A percentile compares a stretch with the other conserved stretches of the same genome.
These are phyloP conservation scores for Wickerhamia fluorescens DNA, from an alignment of 805 yeast species.

Conservation along the genomic window DNA sequence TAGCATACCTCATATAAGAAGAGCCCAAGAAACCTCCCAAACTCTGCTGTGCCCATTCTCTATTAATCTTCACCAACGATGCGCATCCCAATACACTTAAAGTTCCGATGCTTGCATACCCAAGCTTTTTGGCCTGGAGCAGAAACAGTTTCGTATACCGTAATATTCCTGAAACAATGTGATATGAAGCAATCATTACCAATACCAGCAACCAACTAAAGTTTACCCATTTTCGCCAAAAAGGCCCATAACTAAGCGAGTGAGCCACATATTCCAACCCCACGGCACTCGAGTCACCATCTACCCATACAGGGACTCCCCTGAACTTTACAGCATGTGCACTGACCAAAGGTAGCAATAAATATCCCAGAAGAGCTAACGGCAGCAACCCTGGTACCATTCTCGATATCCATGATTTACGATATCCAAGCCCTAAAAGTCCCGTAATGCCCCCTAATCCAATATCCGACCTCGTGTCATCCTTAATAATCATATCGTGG, in stretches of 20 bases:
- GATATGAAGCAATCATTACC: constrained; percentile 37
- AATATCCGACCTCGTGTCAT: constrained; percentile 33
- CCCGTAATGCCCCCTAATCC: constrained; percentile 60
- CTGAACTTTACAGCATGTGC: constrained; percentile 46
- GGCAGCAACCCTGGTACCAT: constrained; percentile 44
- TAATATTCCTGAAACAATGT: constrained; percentile 46
- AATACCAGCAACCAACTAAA: constrained; percentile 26
- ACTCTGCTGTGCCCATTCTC: neutral
- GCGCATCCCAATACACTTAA: constrained; percentile 27
- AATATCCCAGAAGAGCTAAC: constrained; percentile 52
- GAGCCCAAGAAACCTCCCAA: neutral
- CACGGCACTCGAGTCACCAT: constrained; percentile 59
- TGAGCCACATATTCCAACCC: constrained; percentile 46
- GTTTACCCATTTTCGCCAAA: constrained; percentile 16
- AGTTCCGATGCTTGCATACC: constrained; percentile 35
- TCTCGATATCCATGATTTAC: constrained; percentile 38
- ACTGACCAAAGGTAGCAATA: constrained; percentile 36
- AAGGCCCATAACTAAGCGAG: constrained; percentile 8
- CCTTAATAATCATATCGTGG: constrained; percentile 18
- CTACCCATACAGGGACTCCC: constrained; percentile 43
- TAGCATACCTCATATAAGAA: neutral
- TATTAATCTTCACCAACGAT: neutral
- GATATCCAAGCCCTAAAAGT: constrained; percentile 49
- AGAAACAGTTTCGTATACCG: constrained; percentile 38
- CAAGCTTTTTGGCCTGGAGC: constrained; percentile 33